Base-by-base conservation (phyloP, 2,329 filamentous ascomycete genomes). In the Apiospora sp. region DNA sequence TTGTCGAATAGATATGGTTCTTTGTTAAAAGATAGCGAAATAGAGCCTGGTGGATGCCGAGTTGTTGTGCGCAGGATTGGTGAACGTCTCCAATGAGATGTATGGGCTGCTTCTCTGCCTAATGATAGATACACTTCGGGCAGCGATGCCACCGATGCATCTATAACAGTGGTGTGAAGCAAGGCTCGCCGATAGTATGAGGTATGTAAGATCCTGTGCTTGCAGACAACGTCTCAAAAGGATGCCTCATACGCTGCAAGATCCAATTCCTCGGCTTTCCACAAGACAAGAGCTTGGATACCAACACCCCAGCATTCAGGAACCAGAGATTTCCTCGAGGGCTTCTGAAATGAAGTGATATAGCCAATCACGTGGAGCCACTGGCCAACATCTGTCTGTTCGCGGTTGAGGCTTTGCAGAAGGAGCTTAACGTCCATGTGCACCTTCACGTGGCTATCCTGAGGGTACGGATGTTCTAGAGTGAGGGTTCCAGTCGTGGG, bases 321-420 rank as follows among this genome's bases (percentile, higher is more conserved):
- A 43, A 51, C 71, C 3, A 69, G 37, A 74, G 30, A 30, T 58
- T 68, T 73, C 43, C 74, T 71, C 37, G 24, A 3, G 5, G 61
- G 37, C 22, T 67, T 71, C 14, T 73, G 75, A 67, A 77, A 70
- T 61, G 80, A 80, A 54, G 85, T 87, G 71, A 95, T 86, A 80
- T 97, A 97, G 7, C 95, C 96, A 75, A 98, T 89, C 4, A 98
- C 87, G 80, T 98, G 97, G 69, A 98, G 83, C 95, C 95, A 98
- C 73, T 92, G 88, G n/a, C 96, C 96, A 37, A 93, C 84, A 69
- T 91, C 87, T 70, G 93, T 87, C 69, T 93, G 87, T 72, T 91
- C 87, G 30, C 87, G 83, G 27, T 88, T 89, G 72, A 96, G 83
- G 13, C 84, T 87, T 77, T 91, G 88, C 6, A 97, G 87, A 3